Base-by-base conservation (phyloP, 2,329 filamentous ascomycete species). In the Exophiala spinifera region DNA sequence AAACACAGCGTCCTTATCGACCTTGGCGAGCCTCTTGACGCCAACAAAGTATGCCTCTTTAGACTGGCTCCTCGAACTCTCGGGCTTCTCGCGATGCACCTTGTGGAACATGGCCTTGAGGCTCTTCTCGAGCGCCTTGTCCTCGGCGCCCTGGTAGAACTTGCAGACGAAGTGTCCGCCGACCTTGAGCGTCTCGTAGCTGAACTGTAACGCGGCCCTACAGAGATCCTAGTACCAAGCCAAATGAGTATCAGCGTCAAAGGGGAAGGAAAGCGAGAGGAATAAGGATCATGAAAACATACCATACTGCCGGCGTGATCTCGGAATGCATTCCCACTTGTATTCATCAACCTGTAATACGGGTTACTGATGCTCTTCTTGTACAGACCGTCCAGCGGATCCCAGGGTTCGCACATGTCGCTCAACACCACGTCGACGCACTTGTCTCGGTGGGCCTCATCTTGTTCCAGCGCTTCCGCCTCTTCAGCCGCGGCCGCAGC, bases 341-440 rank as follows among this genome's bases (percentile, higher is more conserved):
- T 96, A 74, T 99, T 99, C 91, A 96, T 96, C 87, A 99, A 87
- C 94, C 94, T 99, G 81, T 76, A 72, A 84, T 95, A 94, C 62
- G 91, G 90, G 83, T 94, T 88, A 92, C 86, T 95, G 83, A 96
- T 81, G 78, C 86, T 95, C 77, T 84, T 90, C 77, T 88, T 86
- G 77, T 83, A 86, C 77, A 88, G 91, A 67, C 86, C 87, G 67
- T 80, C 79, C 49, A 82, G 88, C 77, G 89, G 88, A 66, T 84
- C 79, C 91, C 91, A 96, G 87, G 94, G 91, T 80, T 81, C 92
- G 83, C 86, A 99, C 94, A 99, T 99, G 82, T 99, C 94, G 84
- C 90, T 96, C 69, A 99, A 78, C 69, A 99, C 89, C 68, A 99
- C 83, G 75, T 97, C 89, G 61, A 96, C 91, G 67, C 82, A 82